Conservation (phyloP, 1,284 basidiomycete genomes). For the Trametes pubescens region DNA sequence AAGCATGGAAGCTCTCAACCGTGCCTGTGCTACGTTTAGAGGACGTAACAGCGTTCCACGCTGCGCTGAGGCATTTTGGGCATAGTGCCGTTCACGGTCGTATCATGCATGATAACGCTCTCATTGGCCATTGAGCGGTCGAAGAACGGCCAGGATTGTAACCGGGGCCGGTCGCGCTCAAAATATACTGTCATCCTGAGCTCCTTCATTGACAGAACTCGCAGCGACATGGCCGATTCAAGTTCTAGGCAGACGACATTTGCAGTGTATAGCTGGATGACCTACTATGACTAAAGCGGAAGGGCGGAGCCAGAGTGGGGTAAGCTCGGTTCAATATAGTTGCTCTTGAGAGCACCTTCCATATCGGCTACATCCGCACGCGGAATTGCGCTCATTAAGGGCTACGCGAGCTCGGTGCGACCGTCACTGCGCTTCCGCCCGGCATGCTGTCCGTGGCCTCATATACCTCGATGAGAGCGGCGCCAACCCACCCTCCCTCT, state of each 20-base stretch:
- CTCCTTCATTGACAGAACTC: no score
- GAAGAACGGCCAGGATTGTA: no score
- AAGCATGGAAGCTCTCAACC: conserved; percentile 1
- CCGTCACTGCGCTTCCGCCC: conserved; percentile 3
- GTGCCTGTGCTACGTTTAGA: conserved; percentile 3
- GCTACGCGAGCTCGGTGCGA: conserved; percentile 5
- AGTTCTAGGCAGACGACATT: background rate
- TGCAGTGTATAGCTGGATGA: background rate
- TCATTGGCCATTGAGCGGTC: background rate
- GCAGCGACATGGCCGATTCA: no score
- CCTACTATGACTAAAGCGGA: background rate
- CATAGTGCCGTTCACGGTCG: background rate
- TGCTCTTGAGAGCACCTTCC: conserved; percentile 10
- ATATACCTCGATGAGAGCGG: conserved; percentile 12
- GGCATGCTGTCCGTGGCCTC: background rate
- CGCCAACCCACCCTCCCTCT: background rate
- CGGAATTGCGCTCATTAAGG: conserved; percentile 6
- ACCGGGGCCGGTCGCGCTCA: no score
- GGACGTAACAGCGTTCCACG: background rate
- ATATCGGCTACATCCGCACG: conserved; percentile 11
- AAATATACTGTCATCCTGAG: no score
- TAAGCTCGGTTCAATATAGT: background rate
- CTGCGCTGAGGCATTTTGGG: background rate
- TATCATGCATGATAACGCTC: background rate
- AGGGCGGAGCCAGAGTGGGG: background rate